A percentile compares a stretch with the other conserved stretches of the same genome.
These are phyloP conservation scores for Athelia psychrophila DNA, from an alignment of 1,284 basidiomycete genomes.

Conservation along the genomic window DNA sequence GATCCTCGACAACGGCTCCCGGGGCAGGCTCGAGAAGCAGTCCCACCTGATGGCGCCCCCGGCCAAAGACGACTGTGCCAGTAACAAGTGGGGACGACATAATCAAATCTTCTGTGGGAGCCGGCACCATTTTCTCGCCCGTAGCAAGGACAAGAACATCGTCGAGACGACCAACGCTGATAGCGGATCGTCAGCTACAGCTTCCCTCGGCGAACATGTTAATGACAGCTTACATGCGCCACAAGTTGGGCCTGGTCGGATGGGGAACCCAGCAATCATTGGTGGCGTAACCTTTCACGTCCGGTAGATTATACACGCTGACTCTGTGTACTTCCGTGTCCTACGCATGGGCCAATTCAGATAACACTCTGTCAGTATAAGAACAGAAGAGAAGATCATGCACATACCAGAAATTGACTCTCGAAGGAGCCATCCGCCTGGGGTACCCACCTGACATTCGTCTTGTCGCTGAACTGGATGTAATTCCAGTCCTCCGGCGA, in stretches of 20 bases:
- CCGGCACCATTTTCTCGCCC: constrained; percentile 38
- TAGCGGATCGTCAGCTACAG: not conserved
- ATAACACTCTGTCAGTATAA: too few relatives aligned
- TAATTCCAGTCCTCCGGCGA: constrained; percentile 20
- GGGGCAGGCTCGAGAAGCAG: constrained; percentile 22
- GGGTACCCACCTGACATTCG: constrained; percentile 17
- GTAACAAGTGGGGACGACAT: constrained; percentile 8
- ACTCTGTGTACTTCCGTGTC: constrained; percentile 15
- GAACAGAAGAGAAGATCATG: constrained; percentile 2
- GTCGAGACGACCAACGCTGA: constrained; percentile 32
- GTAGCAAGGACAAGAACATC: constrained; percentile 38
- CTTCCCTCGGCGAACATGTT: too few relatives aligned
- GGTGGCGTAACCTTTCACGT: constrained; percentile 30
- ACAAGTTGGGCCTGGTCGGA: constrained; percentile 24
- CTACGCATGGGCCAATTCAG: not conserved
- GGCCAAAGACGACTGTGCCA: constrained; percentile 21
- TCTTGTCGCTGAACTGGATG: constrained; percentile 16
- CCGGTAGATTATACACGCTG: constrained; percentile 26
- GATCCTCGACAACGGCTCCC: constrained; percentile 15
- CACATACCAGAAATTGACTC: constrained; percentile 22
- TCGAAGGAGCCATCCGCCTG: constrained; percentile 18
- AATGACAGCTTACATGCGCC: constrained; percentile 31
- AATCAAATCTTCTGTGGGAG: constrained; percentile 32
- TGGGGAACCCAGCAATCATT: constrained; percentile 29
- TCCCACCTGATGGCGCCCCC: constrained; percentile 16